Conservation (phyloP, 257 asterid species). For the Perilla frutescens region DNA sequence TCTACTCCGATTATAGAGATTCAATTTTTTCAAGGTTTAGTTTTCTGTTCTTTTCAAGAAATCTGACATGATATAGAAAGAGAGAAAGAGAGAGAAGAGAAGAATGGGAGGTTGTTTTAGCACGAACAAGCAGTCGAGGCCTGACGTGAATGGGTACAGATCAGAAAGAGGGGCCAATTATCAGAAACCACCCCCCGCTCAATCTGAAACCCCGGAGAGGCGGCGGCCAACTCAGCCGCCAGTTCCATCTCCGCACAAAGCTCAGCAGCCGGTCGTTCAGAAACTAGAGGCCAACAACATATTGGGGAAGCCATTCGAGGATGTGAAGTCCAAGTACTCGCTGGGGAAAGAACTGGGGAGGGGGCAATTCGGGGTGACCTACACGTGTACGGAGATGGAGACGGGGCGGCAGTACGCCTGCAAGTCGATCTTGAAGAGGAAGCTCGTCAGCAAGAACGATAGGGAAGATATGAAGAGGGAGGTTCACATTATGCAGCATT, state of each 20-base stretch:
- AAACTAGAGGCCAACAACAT: slow-evolving; percentile 59
- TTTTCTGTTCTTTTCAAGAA: slow-evolving; percentile 7
- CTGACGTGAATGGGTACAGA: slow-evolving; percentile 47
- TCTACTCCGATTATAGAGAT: background rate
- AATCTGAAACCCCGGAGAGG: slow-evolving; percentile 38
- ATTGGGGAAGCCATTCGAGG: slow-evolving; percentile 67
- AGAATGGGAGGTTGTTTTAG: slow-evolving; percentile 72
- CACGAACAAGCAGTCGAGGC: slow-evolving; percentile 45
- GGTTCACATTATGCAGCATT: slow-evolving; percentile 81
- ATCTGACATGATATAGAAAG: slow-evolving; percentile 9
- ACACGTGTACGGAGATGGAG: slow-evolving; percentile 59
- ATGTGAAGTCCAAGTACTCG: slow-evolving; percentile 57
- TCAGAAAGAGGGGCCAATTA: slow-evolving; percentile 43
- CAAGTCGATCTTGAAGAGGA: slow-evolving; percentile 80
- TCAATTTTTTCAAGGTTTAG: background rate
- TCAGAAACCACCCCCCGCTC: slow-evolving; percentile 50
- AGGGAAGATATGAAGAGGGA: slow-evolving; percentile 87
- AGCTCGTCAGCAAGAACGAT: slow-evolving; percentile 69
- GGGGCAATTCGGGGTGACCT: slow-evolving; percentile 88
- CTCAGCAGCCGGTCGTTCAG: slow-evolving; percentile 39
- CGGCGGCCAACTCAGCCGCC: slow-evolving; percentile 38
- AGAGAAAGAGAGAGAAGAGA: background rate
- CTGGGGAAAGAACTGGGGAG: slow-evolving; percentile 74
- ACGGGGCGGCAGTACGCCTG: slow-evolving; percentile 68
- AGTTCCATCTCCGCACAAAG: slow-evolving; percentile 40